Evolutionary conservation across 2,329 filamentous ascomycete genomes (phyloP).

Genomic region (Colletotrichum agaves): DNA sequence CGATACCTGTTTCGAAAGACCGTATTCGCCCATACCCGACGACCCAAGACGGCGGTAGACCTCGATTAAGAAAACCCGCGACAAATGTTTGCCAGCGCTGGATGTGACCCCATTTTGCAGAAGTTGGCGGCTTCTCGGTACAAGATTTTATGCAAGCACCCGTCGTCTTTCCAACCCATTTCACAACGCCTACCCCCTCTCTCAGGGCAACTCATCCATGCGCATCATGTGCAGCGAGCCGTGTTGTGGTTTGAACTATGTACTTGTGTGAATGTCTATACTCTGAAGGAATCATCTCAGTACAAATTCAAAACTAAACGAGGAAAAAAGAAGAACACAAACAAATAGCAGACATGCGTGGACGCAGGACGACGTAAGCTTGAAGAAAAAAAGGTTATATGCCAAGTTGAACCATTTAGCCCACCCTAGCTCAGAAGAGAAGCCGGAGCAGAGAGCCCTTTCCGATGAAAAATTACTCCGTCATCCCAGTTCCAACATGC

Average conservation of each 20-base stretch:
- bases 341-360: neutral
- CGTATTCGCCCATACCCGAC: no score
- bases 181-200: neutral
- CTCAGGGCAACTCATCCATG: neutral
- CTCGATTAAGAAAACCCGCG: neutral
- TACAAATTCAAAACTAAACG: neutral
- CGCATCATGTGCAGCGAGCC: neutral
- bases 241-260: neutral
- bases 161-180: neutral
- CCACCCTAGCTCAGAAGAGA: neutral
- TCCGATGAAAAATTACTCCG: conserved; percentile 18
- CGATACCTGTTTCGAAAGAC: no score
- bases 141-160: neutral
- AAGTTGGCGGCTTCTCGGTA: no score
- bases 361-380: neutral
- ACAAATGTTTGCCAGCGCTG: no score
- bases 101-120: no score
- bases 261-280: conserved; percentile 16
- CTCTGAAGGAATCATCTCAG: conserved; percentile 17
- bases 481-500: conserved; percentile 31
- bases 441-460: neutral
- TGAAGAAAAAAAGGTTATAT: conserved; percentile 12
- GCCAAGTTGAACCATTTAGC: conserved; percentile 26
- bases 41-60: no score
- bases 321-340: neutral